A percentile compares a stretch with the other conserved stretches of the same genome.
phyloP scores from a whole-genome alignment of 2,329 filamentous ascomycete species.

The Hypoxylon sp. region DNA sequence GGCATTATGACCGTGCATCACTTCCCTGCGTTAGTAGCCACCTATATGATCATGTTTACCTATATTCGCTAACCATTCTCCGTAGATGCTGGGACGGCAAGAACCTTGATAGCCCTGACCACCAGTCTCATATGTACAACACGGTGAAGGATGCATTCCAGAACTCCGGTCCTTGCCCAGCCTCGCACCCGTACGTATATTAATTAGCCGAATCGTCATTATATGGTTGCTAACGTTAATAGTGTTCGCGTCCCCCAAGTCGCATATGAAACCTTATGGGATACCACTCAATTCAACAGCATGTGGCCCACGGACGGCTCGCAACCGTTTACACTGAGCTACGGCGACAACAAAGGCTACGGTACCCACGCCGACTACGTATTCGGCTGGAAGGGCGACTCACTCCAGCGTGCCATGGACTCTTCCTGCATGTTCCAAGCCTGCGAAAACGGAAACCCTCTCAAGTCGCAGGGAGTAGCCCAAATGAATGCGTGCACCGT shows the following conservation, averaged over 20 bases:
- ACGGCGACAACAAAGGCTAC: constrained; percentile 54
- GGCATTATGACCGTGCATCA: constrained; percentile 62
- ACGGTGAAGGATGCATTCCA: constrained; percentile 52
- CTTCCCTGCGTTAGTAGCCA: constrained; percentile 56
- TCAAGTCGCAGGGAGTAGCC: constrained; percentile 49
- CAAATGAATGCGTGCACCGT: constrained; percentile 52
- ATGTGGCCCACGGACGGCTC: constrained; percentile 57
- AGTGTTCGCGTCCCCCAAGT: constrained; percentile 60
- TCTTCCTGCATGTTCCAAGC: constrained; percentile 53
- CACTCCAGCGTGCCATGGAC: constrained; percentile 55
- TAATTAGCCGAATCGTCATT: not conserved
- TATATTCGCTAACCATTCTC: constrained; percentile 17
- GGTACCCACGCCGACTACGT: constrained; percentile 60
- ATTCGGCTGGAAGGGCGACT: constrained; percentile 57
- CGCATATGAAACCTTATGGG: constrained; percentile 62
- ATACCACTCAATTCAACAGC: constrained; percentile 59
- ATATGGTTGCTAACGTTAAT: not conserved
- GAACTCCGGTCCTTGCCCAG: constrained; percentile 56
- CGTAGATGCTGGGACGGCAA: constrained; percentile 62
- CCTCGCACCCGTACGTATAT: constrained; percentile 55
- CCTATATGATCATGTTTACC: not conserved
- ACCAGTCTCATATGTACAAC: constrained; percentile 54
- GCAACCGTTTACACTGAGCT: constrained; percentile 53
- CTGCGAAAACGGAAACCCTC: constrained; percentile 52
- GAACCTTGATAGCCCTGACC: constrained; percentile 59